Base-by-base conservation (phyloP, 768 basidiomycete genomes). In the Kondoa subrosea region DNA sequence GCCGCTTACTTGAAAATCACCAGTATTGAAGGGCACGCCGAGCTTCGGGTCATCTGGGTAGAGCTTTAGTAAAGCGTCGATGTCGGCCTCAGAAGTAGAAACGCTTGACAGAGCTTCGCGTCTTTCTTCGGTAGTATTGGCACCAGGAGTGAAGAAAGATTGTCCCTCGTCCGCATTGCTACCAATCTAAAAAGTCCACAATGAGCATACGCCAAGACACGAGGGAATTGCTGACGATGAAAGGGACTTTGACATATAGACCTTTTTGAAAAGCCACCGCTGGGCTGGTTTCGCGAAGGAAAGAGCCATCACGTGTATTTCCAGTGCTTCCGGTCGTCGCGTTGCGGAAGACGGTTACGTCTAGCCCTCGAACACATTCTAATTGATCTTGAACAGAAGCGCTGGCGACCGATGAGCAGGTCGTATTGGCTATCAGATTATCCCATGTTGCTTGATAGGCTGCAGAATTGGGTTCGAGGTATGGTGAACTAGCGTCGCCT, bases 21-120 rank as follows among this genome's bases (percentile, higher is more conserved):
- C 72, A 0, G 71, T 72, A 59, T 67, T 60, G 69, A 65, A 71
- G 0, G 72, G 72, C 56, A 64, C 69, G 0, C 72, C 72, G 21
- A 61, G 21, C 0, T 34, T 30, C 0, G 67, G 72, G 14, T 70
- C 69, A 26, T 67, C 31, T n/a, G 69, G 65, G 62, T 71, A 73
- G 1, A 64, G 40, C 12, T 61, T 65, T 29, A 69, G 64, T 56
- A 73, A 58, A 4, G 60, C 3, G 1, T 32, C 50, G 62, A 68
- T 31, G 27, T 60, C 66, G 27, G 62, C 30, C 34, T 63, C 60
- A 25, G 15, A 15, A 56, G 15, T 25, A 56, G 56, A 15, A 25
- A 25, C 15, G 15, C 15, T 15, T 15, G 56, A 25, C 56, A 15
- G 25, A 56, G 56, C 15, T 56, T 56, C 25, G 56, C 25, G 15